Percentiles rank a stretch among this genome's conserved stretches.
These are phyloP conservation scores for Protomyces macrosporus DNA, from an alignment of 1,139 yeast species.

Conservation along the genomic window DNA sequence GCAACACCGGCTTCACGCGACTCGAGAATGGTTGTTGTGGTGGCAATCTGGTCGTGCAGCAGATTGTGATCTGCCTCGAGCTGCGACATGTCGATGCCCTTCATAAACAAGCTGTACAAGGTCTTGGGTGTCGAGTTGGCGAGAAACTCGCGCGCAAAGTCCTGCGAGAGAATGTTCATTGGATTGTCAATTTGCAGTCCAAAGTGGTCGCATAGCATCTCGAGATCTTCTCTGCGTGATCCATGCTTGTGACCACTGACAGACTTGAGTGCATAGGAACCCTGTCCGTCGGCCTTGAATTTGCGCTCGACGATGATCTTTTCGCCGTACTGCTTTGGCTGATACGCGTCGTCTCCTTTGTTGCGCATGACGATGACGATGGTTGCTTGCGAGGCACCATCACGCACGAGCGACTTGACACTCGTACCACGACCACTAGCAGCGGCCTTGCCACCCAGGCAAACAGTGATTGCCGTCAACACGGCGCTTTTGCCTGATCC, in stretches of 20 bases:
- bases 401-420: slow-evolving; percentile 65
- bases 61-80: slow-evolving; percentile 41
- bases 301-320: slow-evolving; percentile 66
- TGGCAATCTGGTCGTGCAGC: slow-evolving; percentile 35
- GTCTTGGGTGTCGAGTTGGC: slow-evolving; percentile 65
- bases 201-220: slow-evolving; percentile 61
- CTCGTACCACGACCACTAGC: slow-evolving; percentile 80
- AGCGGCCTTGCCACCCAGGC: slow-evolving; percentile 91
- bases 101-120: slow-evolving; percentile 70
- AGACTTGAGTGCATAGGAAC: slow-evolving; percentile 49
- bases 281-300: slow-evolving; percentile 46
- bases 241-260: slow-evolving; percentile 49
- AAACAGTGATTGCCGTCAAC: slow-evolving; percentile 82
- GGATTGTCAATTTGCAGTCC: slow-evolving; percentile 85
- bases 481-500: slow-evolving; percentile 96
- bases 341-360: slow-evolving; percentile 59
- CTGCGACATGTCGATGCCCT: slow-evolving; percentile 63
- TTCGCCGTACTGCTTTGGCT: slow-evolving; percentile 60
- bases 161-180: slow-evolving; percentile 87
- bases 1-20: slow-evolving; percentile 15
- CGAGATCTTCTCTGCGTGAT: slow-evolving; percentile 62
- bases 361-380: slow-evolving; percentile 34
- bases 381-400: slow-evolving; percentile 52
- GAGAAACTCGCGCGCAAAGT: slow-evolving; percentile 84
- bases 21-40: slow-evolving; percentile 23